A percentile compares a stretch with the other conserved stretches of the same genome.
Evolutionary conservation across 2,329 filamentous ascomycete genomes (phyloP).

Genomic region (Seiridium unicorne): DNA sequence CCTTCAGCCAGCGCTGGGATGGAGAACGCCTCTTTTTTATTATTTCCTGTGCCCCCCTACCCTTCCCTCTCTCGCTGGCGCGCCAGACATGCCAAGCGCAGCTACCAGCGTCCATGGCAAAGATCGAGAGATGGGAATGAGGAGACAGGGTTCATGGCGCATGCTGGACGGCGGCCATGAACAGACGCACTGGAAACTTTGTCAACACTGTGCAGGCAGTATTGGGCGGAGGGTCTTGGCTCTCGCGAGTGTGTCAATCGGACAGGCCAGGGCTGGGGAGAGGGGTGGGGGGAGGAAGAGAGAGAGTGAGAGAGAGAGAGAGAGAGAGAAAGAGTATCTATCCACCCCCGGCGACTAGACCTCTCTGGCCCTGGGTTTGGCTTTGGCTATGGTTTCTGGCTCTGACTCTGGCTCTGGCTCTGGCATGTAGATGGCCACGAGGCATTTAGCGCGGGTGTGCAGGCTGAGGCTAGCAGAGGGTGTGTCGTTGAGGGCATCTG

Average conservation of each 20-base stretch:
- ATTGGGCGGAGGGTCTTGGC: neutral
- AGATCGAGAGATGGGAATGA: neutral
- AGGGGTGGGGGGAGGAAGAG: neutral
- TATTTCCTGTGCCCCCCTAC: neutral
- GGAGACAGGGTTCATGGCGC: neutral
- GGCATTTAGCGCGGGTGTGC: slow-evolving; percentile 7
- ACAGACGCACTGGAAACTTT: neutral
- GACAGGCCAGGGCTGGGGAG: neutral
- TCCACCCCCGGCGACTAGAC: too few relatives aligned
- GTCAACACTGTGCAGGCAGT: neutral
- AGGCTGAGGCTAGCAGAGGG: neutral
- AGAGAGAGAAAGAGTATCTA: too few relatives aligned
- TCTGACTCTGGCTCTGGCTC: neutral
- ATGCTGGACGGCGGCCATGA: neutral
- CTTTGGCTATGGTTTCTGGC: too few relatives aligned
- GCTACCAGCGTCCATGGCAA: slow-evolving; percentile 2
- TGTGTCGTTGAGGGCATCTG: neutral
- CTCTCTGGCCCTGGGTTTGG: too few relatives aligned
- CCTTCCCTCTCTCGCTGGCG: neutral
- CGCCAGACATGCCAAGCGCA: slow-evolving; percentile 4
- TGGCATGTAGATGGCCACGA: slow-evolving; percentile 2
- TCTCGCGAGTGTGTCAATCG: neutral
- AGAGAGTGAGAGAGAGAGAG: too few relatives aligned
- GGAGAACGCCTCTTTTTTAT: neutral
- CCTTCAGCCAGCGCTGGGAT: neutral